Percentiles rank a stretch among this genome's conserved stretches.
phyloP scores from a whole-genome alignment of 2,329 filamentous ascomycete genomes.

The Xylaria polymorpha region DNA sequence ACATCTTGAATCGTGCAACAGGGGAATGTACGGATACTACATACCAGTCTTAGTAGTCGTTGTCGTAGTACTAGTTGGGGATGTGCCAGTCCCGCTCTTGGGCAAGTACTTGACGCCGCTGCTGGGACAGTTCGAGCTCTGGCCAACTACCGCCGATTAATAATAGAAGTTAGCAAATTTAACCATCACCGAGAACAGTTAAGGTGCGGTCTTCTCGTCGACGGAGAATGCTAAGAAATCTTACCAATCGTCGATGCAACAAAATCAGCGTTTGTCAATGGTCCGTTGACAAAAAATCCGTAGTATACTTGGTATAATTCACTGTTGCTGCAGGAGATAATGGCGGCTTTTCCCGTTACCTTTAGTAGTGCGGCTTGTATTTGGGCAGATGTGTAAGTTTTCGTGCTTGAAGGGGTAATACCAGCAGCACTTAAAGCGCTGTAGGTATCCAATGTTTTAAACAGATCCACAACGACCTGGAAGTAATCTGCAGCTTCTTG shows the following conservation, averaged over 20 bases:
- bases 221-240: background rate
- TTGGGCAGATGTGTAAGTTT: constrained; percentile 68
- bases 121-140: constrained; percentile 70
- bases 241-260: constrained; percentile 56
- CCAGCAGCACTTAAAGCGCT: constrained; percentile 71
- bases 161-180: constrained; percentile 9
- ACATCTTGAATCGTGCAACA: background rate
- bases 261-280: constrained; percentile 70
- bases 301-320: constrained; percentile 68
- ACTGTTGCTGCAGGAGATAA: constrained; percentile 64
- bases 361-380: constrained; percentile 70
- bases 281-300: constrained; percentile 71
- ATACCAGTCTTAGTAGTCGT: constrained; percentile 48
- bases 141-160: constrained; percentile 60
- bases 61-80: constrained; percentile 50
- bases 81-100: constrained; percentile 55
- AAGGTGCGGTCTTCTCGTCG: background rate
- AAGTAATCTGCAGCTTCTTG: constrained; percentile 78
- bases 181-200: background rate
- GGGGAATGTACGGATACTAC: background rate
- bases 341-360: constrained; percentile 63
- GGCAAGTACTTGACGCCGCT: constrained; percentile 73
- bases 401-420: constrained; percentile 63
- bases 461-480: constrained; percentile 71
- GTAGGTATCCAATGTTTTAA: constrained; percentile 74